Conservation (phyloP, 176 grass and related monocot species). For the Hsuehochloa calcarea region DNA sequence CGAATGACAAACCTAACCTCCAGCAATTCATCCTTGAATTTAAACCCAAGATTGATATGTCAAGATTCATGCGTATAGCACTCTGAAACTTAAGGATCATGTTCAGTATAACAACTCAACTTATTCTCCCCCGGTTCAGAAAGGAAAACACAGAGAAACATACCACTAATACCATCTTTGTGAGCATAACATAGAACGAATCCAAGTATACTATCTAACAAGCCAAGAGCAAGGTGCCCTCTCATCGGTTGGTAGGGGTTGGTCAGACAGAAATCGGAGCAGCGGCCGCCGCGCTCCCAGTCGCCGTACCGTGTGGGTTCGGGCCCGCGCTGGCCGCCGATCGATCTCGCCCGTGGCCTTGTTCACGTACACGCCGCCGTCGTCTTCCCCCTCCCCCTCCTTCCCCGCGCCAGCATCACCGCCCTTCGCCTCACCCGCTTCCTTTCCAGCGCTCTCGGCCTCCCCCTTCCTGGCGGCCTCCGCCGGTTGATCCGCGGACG, state of each 20-base stretch:
- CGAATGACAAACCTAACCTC: background rate
- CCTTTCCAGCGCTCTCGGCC: background rate
- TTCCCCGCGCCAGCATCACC: background rate
- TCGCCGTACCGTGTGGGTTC: constrained; percentile 89
- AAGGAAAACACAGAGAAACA: background rate
- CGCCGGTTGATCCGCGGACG: constrained; percentile 13
- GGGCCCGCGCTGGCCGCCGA: constrained; percentile 68
- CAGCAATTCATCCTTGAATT: no score
- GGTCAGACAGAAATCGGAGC: constrained; percentile 91
- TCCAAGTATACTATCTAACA: background rate
- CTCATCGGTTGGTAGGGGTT: background rate
- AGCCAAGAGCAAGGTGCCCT: background rate
- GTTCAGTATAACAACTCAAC: background rate
- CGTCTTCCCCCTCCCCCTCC: constrained; percentile 7
- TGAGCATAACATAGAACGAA: background rate
- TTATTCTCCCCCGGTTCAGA: background rate
- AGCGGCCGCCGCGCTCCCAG: constrained; percentile 79
- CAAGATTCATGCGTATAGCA: background rate
- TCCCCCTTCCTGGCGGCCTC: no score
- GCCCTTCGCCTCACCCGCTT: constrained; percentile 5
- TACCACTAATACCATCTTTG: background rate
- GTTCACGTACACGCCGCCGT: constrained; percentile 41
- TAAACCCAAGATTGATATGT: background rate
- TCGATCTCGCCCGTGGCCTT: constrained; percentile 69
- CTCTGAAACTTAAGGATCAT: background rate